phyloP scores from a whole-genome alignment of 164 flowering plant genomes.

The Macadamia tetraphylla region DNA sequence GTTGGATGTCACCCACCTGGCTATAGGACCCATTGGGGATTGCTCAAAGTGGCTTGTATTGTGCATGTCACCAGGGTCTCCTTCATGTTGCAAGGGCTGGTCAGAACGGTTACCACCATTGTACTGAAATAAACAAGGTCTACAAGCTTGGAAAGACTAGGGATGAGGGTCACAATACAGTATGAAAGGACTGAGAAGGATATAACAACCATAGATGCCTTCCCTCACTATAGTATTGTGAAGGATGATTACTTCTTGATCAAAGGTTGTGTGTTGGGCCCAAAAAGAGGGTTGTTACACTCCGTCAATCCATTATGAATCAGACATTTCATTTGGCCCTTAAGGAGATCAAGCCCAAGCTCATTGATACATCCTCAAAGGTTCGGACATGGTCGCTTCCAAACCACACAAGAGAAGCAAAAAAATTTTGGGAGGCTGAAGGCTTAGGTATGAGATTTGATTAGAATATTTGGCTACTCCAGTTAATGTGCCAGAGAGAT shows the following conservation, averaged over 20 bases:
- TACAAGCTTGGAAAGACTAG: slow-evolving; percentile 77
- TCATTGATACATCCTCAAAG: slow-evolving; percentile 82
- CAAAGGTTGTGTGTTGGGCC: slow-evolving; percentile 82
- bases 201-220: slow-evolving; percentile 78
- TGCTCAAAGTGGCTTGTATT: slow-evolving; percentile 77
- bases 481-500: neutral
- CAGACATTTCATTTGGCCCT: slow-evolving; percentile 77
- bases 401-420: slow-evolving; percentile 72
- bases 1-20: slow-evolving; percentile 83
- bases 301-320: slow-evolving; percentile 61
- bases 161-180: slow-evolving; percentile 50
- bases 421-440: slow-evolving; percentile 58
- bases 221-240: slow-evolving; percentile 82
- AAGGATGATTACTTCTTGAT: slow-evolving; percentile 68
- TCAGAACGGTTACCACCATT: slow-evolving; percentile 80
- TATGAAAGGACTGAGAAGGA: slow-evolving; percentile 74
- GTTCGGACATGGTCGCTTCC: slow-evolving; percentile 87
- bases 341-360: slow-evolving; percentile 72
- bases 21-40: slow-evolving; percentile 77
- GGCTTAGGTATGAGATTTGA: slow-evolving; percentile 21
- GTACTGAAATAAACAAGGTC: slow-evolving; percentile 82
- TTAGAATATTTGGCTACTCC: neutral
- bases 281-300: slow-evolving; percentile 79
- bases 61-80: slow-evolving; percentile 86
- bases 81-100: slow-evolving; percentile 81